Evolutionary conservation across 768 basidiomycete species (phyloP).

Genomic region (Scleroderma bovista): DNA sequence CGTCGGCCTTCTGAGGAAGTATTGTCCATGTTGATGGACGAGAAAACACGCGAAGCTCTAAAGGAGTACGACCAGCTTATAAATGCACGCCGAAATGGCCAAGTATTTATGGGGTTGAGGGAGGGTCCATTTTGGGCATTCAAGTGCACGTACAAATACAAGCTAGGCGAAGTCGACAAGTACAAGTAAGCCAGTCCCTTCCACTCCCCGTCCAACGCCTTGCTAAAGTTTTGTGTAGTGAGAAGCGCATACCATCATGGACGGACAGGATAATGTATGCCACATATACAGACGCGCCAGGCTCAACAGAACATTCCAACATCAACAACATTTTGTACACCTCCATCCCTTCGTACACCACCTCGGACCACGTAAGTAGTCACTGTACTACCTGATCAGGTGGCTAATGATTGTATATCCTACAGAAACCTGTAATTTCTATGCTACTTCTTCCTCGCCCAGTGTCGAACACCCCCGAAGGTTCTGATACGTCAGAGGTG

Average conservation of each 20-base stretch:
- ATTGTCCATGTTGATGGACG: conserved; percentile 38
- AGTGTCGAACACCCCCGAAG: conserved; percentile 14
- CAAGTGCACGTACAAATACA: conserved; percentile 89
- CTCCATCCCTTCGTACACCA: conserved; percentile 74
- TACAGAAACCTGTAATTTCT: conserved; percentile 81
- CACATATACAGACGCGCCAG: conserved; percentile 61
- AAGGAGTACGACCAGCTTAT: conserved; percentile 73
- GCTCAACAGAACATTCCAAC: conserved; percentile 42
- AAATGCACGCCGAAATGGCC: conserved; percentile 56
- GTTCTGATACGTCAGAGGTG: neutral
- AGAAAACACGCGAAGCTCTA: conserved; percentile 50
- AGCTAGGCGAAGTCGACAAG: conserved; percentile 73
- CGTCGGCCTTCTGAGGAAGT: conserved; percentile 32
- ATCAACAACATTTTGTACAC: conserved; percentile 72
- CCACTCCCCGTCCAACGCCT: neutral
- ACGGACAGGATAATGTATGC: conserved; percentile 90
- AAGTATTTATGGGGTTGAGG: conserved; percentile 62
- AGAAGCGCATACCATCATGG: conserved; percentile 80
- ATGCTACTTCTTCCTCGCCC: conserved; percentile 58
- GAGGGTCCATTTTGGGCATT: conserved; percentile 90
- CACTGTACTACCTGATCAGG: neutral
- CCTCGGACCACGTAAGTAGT: conserved; percentile 78
- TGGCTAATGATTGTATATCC: neutral
- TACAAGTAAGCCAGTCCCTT: conserved; percentile 52
- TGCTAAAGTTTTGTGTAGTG: conserved; percentile 31